Conservation (phyloP, 2,329 filamentous ascomycete genomes). For the Phaeosphaeriaceae sp. region DNA sequence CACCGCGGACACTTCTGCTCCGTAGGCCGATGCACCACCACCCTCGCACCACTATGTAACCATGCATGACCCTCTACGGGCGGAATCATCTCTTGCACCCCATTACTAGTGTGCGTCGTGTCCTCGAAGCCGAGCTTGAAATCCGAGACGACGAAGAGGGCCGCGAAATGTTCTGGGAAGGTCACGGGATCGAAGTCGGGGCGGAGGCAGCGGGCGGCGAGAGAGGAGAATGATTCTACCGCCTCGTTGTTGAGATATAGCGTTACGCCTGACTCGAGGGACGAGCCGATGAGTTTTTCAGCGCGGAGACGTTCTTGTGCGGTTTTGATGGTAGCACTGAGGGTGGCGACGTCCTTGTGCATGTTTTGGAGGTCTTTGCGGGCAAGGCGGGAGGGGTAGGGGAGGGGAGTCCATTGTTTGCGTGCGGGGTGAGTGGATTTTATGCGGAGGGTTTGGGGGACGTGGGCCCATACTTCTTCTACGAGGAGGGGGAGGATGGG, state of each 20-base stretch:
- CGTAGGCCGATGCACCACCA: slow-evolving; percentile 52
- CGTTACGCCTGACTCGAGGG: slow-evolving; percentile 75
- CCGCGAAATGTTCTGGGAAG: background rate
- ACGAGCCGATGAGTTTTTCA: slow-evolving; percentile 77
- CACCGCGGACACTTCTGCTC: slow-evolving; percentile 81
- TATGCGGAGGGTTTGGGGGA: slow-evolving; percentile 67
- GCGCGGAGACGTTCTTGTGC: slow-evolving; percentile 75
- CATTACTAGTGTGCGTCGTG: background rate
- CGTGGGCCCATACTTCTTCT: slow-evolving; percentile 85
- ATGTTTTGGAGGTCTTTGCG: slow-evolving; percentile 27
- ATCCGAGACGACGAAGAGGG: background rate
- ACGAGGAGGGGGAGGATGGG: slow-evolving; percentile 84
- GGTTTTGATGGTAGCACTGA: slow-evolving; percentile 72
- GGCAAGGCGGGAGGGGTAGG: slow-evolving; percentile 3
- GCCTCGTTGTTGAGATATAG: slow-evolving; percentile 28
- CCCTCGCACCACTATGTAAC: slow-evolving; percentile 25
- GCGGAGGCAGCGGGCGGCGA: background rate
- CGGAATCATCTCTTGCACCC: background rate
- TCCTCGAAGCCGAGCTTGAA: background rate
- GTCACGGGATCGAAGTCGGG: background rate
- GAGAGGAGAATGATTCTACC: background rate
- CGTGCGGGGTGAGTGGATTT: slow-evolving; percentile 34
- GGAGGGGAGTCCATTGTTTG: slow-evolving; percentile 30
- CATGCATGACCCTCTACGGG: slow-evolving; percentile 36
- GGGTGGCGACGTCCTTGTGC: slow-evolving; percentile 51